Conservation (phyloP, 106 monocot genomes). For the Allium cepa region DNA sequence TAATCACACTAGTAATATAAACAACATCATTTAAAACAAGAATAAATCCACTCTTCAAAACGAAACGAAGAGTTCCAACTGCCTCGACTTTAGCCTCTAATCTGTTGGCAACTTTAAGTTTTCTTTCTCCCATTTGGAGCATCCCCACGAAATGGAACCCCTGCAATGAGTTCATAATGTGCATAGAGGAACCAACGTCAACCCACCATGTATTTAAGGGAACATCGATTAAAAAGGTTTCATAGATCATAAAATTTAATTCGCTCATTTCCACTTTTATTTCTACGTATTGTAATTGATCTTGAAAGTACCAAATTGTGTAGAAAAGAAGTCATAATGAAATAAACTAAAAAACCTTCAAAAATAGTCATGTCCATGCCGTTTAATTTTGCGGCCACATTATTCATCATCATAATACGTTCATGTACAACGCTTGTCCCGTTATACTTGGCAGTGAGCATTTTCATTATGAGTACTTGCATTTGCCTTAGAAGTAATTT, state of each 20-base stretch:
- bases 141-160: conserved; percentile 2
- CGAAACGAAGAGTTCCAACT: not conserved
- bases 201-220: conserved; percentile 2
- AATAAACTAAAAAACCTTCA: conserved; percentile 12
- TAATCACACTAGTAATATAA: conserved; percentile 1
- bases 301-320: conserved; percentile 8
- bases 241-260: conserved; percentile 2
- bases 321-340: conserved; percentile 10
- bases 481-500: not conserved
- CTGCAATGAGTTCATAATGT: not conserved
- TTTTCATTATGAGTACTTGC: not conserved
- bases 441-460: not conserved
- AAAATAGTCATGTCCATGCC: conserved; percentile 1
- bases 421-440: not conserved
- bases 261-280: conserved; percentile 7
- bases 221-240: conserved; percentile 3
- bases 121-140: not conserved
- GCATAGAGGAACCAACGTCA: conserved; percentile 3
- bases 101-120: not conserved
- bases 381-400: not conserved
- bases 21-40: not conserved
- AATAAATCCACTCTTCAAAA: not conserved
- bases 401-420: conserved; percentile 3
- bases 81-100: not conserved
- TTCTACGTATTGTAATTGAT: conserved; percentile 8